Conservation (phyloP, 2,329 filamentous ascomycete genomes). For the Tolypocladium ophioglossoides region DNA sequence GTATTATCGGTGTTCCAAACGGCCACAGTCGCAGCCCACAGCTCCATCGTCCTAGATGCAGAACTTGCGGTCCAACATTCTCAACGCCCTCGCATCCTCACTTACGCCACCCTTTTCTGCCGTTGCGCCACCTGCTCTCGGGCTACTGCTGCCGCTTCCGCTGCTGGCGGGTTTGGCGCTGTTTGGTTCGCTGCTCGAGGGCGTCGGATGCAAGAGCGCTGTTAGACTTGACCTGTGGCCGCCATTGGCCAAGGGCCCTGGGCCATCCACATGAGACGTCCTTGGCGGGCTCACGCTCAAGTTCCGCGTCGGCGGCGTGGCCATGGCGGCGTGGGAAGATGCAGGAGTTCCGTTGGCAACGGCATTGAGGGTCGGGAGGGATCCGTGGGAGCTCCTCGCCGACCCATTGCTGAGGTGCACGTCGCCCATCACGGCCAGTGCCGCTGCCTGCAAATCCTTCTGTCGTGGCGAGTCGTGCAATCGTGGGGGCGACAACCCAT, state of each 20-base stretch:
- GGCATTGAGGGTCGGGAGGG: constrained; percentile 31
- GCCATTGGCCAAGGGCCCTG: constrained; percentile 5
- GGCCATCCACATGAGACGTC: constrained; percentile 25
- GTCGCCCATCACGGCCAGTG: constrained; percentile 30
- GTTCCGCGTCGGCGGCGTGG: constrained; percentile 33
- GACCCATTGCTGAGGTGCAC: constrained; percentile 21
- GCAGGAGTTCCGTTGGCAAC: constrained; percentile 17
- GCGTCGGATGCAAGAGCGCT: constrained; percentile 39
- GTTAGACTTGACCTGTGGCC: constrained; percentile 35
- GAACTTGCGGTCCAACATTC: constrained; percentile 54
- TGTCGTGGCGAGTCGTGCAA: constrained; percentile 31
- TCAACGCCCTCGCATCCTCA: constrained; percentile 55
- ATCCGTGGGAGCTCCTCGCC: constrained; percentile 29
- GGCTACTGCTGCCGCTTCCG: constrained; percentile 31
- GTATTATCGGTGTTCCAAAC: neutral
- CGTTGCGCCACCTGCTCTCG: constrained; percentile 14
- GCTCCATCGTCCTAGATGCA: constrained; percentile 15
- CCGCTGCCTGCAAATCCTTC: constrained; percentile 32
- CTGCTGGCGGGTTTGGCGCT: constrained; percentile 31
- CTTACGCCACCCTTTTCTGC: constrained; percentile 33
- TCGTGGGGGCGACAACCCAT: constrained; percentile 23
- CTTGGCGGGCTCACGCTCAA: constrained; percentile 39
- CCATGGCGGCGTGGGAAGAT: constrained; percentile 18
- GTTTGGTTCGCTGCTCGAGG: constrained; percentile 33
- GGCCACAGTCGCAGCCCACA: neutral